Conservation (phyloP, 805 yeast species). For the Naumovozyma dairenensis region DNA sequence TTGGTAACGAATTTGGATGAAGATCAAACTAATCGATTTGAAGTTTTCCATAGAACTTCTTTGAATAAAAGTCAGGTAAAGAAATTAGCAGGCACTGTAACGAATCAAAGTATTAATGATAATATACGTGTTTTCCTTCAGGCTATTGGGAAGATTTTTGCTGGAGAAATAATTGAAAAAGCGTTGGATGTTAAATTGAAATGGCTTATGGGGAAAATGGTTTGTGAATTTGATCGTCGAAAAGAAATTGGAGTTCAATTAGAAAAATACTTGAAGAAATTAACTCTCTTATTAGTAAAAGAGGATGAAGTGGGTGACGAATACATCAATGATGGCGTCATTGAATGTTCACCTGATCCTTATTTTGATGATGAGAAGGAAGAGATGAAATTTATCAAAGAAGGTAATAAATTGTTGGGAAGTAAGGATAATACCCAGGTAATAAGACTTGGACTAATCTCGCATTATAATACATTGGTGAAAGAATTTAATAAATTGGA, state of each 20-base stretch:
- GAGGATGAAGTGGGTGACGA: constrained; percentile 25
- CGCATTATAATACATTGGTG: constrained; percentile 24
- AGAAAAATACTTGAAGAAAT: constrained; percentile 30
- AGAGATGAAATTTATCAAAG: constrained; percentile 12
- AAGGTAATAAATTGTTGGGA: constrained; percentile 19
- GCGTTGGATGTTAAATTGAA: constrained; percentile 64
- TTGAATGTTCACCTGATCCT: background rate
- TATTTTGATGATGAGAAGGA: constrained; percentile 22
- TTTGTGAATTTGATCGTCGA: constrained; percentile 32
- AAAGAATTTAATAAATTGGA: constrained; percentile 23
- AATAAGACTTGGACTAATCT: constrained; percentile 21
- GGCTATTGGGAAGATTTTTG: constrained; percentile 77
- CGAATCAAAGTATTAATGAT: constrained; percentile 72
- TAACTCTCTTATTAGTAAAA: constrained; percentile 27
- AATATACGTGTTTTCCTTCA: constrained; percentile 73
- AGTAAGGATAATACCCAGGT: constrained; percentile 20
- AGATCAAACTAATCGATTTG: constrained; percentile 82
- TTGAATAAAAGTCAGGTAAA: constrained; percentile 66
- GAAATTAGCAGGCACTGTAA: constrained; percentile 65
- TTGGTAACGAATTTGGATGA: constrained; percentile 64
- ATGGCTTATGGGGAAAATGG: constrained; percentile 36
- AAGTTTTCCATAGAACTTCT: constrained; percentile 73
- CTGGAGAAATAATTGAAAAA: constrained; percentile 82
- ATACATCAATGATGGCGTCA: constrained; percentile 3
- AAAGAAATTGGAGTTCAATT: constrained; percentile 30